These are phyloP conservation scores for Hydnomerulius pinastri DNA, from an alignment of 768 basidiomycete genomes.

Conservation along the genomic window DNA sequence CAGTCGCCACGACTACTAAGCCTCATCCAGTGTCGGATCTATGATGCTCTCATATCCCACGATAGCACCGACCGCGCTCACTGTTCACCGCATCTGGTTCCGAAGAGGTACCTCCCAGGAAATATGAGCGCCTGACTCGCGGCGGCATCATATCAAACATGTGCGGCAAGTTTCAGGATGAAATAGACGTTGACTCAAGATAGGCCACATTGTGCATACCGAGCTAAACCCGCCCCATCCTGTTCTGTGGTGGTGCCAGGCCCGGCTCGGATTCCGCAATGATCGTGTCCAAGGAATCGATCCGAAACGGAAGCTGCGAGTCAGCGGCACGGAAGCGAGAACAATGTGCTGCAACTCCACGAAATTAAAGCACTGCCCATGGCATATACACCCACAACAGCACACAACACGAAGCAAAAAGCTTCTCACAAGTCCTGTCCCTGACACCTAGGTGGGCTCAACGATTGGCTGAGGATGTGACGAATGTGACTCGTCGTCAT, in stretches of 20 bases:
- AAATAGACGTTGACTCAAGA: conserved; percentile 9
- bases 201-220: conserved; percentile 20
- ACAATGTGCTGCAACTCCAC: conserved; percentile 1
- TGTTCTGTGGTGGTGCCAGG: neutral
- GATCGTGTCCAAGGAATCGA: too few species aligned
- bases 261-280: neutral
- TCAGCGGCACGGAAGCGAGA: neutral
- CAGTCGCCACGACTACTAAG: too few species aligned
- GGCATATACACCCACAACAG: conserved; percentile 3
- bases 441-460: neutral
- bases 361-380: conserved; percentile 16
- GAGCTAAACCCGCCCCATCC: too few species aligned
- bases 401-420: neutral
- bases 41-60: too few species aligned
- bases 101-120: conserved; percentile 14
- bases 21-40: too few species aligned
- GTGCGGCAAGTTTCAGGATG: conserved; percentile 12
- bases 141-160: conserved; percentile 6
- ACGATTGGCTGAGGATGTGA: conserved; percentile 8
- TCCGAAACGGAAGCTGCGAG: too few species aligned
- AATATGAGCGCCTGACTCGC: conserved; percentile 15
- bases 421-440: conserved; percentile 7
- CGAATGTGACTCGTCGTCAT: too few species aligned
- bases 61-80: too few species aligned
- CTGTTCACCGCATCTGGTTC: conserved; percentile 23